A percentile compares a stretch with the other conserved stretches of the same genome.
Conservation (phyloP, 2,329 filamentous ascomycete species). For the Dissoconium aciculare region DNA sequence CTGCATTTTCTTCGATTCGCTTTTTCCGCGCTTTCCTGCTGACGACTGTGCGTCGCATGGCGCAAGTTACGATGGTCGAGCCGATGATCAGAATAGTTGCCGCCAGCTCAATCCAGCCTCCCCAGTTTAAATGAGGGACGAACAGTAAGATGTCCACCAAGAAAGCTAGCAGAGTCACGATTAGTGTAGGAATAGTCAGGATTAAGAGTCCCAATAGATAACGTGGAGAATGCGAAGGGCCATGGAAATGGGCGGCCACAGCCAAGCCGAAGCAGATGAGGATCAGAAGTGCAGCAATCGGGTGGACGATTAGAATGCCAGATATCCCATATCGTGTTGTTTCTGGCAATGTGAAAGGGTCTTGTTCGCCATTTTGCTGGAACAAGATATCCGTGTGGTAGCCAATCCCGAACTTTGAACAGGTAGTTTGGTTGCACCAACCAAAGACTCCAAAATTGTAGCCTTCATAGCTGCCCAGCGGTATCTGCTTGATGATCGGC, state of each 20-base stretch:
- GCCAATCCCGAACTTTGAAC: constrained; percentile 63
- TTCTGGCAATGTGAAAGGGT: constrained; percentile 47
- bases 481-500: constrained; percentile 72
- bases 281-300: constrained; percentile 72
- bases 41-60: constrained; percentile 84
- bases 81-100: constrained; percentile 74
- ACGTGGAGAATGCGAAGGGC: constrained; percentile 73
- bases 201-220: constrained; percentile 79
- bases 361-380: constrained; percentile 21
- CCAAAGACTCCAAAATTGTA: constrained; percentile 87
- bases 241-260: constrained; percentile 68
- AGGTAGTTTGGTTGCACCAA: constrained; percentile 54
- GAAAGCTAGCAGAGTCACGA: constrained; percentile 75
- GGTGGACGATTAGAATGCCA: constrained; percentile 79
- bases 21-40: constrained; percentile 85
- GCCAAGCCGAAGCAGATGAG: constrained; percentile 73
- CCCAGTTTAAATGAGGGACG: constrained; percentile 85
- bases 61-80: constrained; percentile 74
- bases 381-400: constrained; percentile 59
- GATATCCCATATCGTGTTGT: constrained; percentile 56
- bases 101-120: constrained; percentile 80
- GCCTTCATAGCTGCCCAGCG: constrained; percentile 60
- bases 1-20: constrained; percentile 81
- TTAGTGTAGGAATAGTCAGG: constrained; percentile 67
- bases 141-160: constrained; percentile 89